Evolutionary conservation across 306 rosid genomes (phyloP).

Genomic region (Fragaria iinumae): DNA sequence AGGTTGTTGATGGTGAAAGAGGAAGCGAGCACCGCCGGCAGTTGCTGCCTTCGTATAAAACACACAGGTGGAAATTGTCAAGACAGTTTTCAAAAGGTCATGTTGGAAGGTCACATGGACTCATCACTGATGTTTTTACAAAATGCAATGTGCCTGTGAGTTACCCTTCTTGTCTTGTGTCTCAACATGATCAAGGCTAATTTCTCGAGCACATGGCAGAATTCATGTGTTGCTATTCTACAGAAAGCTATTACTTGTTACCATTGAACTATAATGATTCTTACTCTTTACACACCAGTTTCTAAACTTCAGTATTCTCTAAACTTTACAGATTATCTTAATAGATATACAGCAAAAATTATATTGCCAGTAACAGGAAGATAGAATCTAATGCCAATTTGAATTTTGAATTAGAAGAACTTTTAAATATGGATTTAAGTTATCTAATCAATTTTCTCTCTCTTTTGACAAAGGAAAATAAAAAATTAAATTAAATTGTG

Average conservation of each 20-base stretch:
- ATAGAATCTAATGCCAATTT: too few species aligned
- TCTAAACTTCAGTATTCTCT: too few species aligned
- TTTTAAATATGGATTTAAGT: neutral
- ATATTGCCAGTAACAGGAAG: too few species aligned
- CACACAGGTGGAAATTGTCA: conserved; percentile 57
- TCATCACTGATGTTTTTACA: conserved; percentile 46
- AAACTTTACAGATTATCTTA: too few species aligned
- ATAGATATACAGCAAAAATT: too few species aligned
- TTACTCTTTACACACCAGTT: too few species aligned
- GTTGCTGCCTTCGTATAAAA: conserved; percentile 81
- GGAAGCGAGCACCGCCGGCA: conserved; percentile 72
- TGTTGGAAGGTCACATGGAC: conserved; percentile 54
- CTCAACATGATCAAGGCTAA: neutral
- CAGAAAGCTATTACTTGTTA: too few species aligned
- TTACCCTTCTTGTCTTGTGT: conserved; percentile 4
- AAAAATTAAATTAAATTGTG: neutral
- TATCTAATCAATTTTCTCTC: neutral
- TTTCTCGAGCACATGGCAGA: neutral
- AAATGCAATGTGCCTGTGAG: conserved; percentile 74
- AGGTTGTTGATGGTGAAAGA: conserved; percentile 84
- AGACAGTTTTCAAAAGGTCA: conserved; percentile 47
- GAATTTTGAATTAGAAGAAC: too few species aligned
- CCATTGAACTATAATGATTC: too few species aligned
- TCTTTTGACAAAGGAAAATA: too few species aligned
- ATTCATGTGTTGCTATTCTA: neutral